These are phyloP conservation scores for Hyaloscypha finlandica DNA, from an alignment of 495 filamentous ascomycete genomes.

Conservation along the genomic window DNA sequence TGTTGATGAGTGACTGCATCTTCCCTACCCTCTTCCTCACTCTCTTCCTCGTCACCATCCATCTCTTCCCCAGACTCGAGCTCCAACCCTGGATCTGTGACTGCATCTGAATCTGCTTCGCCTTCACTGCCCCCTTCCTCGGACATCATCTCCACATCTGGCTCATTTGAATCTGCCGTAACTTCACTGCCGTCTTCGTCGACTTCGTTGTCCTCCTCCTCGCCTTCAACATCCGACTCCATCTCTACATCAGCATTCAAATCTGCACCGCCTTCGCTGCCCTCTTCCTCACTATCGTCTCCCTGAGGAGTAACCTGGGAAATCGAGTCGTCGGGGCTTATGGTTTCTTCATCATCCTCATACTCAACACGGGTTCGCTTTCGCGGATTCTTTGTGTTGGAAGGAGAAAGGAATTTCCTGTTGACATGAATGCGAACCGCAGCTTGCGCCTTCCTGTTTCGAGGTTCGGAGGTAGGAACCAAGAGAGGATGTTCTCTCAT, in stretches of 20 bases:
- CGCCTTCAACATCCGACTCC: slow-evolving; percentile 18
- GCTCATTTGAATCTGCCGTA: slow-evolving; percentile 5
- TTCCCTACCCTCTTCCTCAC: not conserved
- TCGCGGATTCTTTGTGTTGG: slow-evolving; percentile 18
- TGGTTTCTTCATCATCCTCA: slow-evolving; percentile 6
- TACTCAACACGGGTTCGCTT: slow-evolving; percentile 26
- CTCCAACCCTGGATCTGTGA: not conserved
- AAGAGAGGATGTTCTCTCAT: not conserved
- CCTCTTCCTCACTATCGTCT: not conserved
- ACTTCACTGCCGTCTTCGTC: slow-evolving; percentile 9
- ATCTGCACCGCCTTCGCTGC: not conserved
- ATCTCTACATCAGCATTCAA: not conserved
- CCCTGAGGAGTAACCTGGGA: not conserved
- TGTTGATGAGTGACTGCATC: not conserved
- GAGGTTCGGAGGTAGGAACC: slow-evolving; percentile 25
- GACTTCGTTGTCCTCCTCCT: slow-evolving; percentile 14
- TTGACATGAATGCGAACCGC: slow-evolving; percentile 9
- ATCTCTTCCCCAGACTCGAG: slow-evolving; percentile 6
- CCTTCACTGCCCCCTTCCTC: slow-evolving; percentile 8
- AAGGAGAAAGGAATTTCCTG: slow-evolving; percentile 21
- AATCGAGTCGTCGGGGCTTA: slow-evolving; percentile 24
- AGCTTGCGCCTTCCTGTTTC: slow-evolving; percentile 18
- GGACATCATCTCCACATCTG: slow-evolving; percentile 2
- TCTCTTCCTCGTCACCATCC: not conserved
- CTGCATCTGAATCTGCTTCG: not conserved